Evolutionary conservation across 1,284 basidiomycete genomes (phyloP).

Genomic region (Fistulinella staudtii): DNA sequence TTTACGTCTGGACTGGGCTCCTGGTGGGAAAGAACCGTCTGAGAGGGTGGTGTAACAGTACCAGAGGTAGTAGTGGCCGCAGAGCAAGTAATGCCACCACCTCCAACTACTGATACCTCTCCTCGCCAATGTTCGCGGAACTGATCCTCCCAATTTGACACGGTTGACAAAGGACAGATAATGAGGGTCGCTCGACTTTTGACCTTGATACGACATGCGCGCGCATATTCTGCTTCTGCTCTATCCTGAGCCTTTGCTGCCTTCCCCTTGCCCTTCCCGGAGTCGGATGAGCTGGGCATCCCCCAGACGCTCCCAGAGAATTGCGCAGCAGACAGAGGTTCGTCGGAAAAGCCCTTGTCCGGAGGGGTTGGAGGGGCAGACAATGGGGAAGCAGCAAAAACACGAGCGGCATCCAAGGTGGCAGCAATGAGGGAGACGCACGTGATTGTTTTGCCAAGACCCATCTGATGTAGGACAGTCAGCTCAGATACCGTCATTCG

Average conservation of each 20-base stretch:
- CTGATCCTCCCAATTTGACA: conserved; percentile 99
- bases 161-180: conserved; percentile 93
- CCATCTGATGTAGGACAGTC: conserved; percentile 84
- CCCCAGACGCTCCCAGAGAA: conserved; percentile 80
- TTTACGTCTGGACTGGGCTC: conserved; percentile 38
- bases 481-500: no score
- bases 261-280: conserved; percentile 60
- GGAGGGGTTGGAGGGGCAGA: conserved; percentile 40
- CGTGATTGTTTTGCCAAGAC: conserved; percentile 96
- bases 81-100: conserved; percentile 42
- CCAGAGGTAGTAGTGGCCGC: conserved; percentile 28
- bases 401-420: conserved; percentile 68
- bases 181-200: conserved; percentile 92
- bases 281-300: conserved; percentile 58
- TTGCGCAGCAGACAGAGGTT: conserved; percentile 52
- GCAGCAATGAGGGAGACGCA: conserved; percentile 89
- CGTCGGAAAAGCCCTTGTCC: conserved; percentile 36
- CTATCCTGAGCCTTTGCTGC: conserved; percentile 61
- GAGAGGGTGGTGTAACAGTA: conserved; percentile 20
- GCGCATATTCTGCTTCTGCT: conserved; percentile 61
- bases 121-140: conserved; percentile 94
- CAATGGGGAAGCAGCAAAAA: conserved; percentile 62
- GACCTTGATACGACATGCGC: conserved; percentile 70
- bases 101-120: conserved; percentile 78
- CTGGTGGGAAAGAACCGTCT: conserved; percentile 30